These are phyloP conservation scores for Evansstolkia leycettana DNA, from an alignment of 495 filamentous ascomycete genomes.

Conservation along the genomic window DNA sequence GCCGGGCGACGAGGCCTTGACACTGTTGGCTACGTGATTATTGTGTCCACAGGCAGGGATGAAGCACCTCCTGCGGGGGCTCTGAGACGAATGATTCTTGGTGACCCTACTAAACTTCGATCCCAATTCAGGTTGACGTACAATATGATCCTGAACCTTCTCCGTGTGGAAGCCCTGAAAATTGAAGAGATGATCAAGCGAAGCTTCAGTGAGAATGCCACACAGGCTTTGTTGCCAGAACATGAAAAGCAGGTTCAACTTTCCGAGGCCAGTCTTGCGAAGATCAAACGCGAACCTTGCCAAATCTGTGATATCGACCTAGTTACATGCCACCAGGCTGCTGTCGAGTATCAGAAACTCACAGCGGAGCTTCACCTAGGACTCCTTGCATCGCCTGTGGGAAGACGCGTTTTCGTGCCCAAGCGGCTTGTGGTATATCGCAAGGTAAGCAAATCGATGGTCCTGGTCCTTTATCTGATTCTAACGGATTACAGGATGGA, in stretches of 20 bases:
- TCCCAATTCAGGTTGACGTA: slow-evolving; percentile 97
- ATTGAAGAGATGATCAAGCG: slow-evolving; percentile 99
- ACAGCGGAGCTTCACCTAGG: slow-evolving; percentile 64
- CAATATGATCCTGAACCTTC: slow-evolving; percentile 96
- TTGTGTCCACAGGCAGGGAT: slow-evolving; percentile 68
- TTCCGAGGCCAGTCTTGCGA: slow-evolving; percentile 83
- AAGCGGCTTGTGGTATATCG: slow-evolving; percentile 65
- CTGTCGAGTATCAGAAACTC: slow-evolving; percentile 61
- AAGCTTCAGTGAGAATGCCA: slow-evolving; percentile 98
- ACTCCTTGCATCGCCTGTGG: slow-evolving; percentile 59
- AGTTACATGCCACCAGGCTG: slow-evolving; percentile 63
- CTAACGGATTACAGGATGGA: slow-evolving; percentile 20
- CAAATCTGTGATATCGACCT: slow-evolving; percentile 70
- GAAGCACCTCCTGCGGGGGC: slow-evolving; percentile 78
- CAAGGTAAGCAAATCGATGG: slow-evolving; percentile 28
- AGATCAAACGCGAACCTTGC: slow-evolving; percentile 78
- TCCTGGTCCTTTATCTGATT: not conserved
- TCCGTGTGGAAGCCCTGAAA: slow-evolving; percentile 91
- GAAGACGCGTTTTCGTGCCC: slow-evolving; percentile 61
- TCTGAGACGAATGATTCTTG: slow-evolving; percentile 86
- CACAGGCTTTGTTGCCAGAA: slow-evolving; percentile 85
- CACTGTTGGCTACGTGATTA: slow-evolving; percentile 83
- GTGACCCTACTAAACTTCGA: slow-evolving; percentile 85
- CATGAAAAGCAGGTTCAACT: slow-evolving; percentile 88
- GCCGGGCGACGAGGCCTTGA: slow-evolving; percentile 90